These are phyloP conservation scores for Pseudogymnoascus sp. DNA, from an alignment of 2,329 filamentous ascomycete genomes.

Conservation along the genomic window DNA sequence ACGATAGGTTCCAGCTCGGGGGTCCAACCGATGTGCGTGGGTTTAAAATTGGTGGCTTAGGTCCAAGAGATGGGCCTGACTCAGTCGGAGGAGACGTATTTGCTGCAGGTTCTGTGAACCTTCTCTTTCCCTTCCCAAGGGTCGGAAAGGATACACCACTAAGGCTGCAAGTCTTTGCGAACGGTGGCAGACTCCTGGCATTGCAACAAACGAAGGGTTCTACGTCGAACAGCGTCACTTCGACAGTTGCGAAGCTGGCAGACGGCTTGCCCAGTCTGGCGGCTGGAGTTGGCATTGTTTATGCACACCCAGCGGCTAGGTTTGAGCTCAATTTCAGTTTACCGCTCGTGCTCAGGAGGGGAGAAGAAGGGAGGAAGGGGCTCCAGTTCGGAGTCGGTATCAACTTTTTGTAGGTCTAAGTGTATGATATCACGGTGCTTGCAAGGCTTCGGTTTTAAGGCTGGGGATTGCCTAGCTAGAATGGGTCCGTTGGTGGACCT, in stretches of 20 bases:
- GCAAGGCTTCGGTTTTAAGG: neutral
- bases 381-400: conserved; percentile 94
- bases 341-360: conserved; percentile 70
- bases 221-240: conserved; percentile 27
- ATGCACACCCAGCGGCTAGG: conserved; percentile 84
- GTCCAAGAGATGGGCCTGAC: conserved; percentile 78
- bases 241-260: conserved; percentile 61
- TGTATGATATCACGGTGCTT: conserved; percentile 1
- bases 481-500: neutral
- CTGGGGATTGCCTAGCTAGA: neutral
- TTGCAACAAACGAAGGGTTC: conserved; percentile 48
- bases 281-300: conserved; percentile 83
- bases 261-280: conserved; percentile 76
- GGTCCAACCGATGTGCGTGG: conserved; percentile 92
- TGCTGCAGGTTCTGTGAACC: conserved; percentile 77
- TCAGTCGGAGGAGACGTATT: conserved; percentile 88
- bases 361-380: conserved; percentile 85
- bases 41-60: conserved; percentile 82
- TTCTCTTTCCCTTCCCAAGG: conserved; percentile 77
- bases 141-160: conserved; percentile 77
- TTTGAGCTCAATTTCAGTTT: conserved; percentile 96
- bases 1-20: conserved; percentile 91
- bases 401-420: conserved; percentile 65
- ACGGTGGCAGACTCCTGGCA: conserved; percentile 76
- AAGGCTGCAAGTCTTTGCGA: conserved; percentile 82